Conservation (phyloP, 352 stramenopile species). For the Phytophthora colocasiae region DNA sequence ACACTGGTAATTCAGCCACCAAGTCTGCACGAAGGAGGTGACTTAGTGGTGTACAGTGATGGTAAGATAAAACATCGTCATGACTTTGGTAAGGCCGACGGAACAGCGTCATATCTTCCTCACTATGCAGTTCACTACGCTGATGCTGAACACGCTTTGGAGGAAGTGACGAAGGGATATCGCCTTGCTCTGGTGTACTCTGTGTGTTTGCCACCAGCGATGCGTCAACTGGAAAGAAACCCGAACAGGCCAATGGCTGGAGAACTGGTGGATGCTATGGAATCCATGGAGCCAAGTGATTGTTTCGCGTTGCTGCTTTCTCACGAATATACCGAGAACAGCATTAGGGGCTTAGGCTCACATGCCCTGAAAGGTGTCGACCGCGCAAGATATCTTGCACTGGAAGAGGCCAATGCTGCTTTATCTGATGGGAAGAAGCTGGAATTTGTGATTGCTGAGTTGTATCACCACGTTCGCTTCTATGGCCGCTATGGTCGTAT, state of each 20-base stretch:
- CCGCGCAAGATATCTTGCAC: not conserved
- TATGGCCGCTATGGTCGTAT: not conserved
- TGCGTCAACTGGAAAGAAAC: too few species aligned
- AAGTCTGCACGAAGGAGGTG: too few species aligned
- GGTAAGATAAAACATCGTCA: slow-evolving; percentile 14
- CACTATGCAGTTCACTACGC: not conserved
- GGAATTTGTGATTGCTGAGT: not conserved
- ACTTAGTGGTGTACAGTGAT: not conserved
- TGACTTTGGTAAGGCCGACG: slow-evolving; percentile 27
- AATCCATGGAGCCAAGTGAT: not conserved
- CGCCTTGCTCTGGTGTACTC: too few species aligned
- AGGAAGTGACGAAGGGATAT: too few species aligned
- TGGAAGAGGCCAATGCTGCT: slow-evolving; percentile 3
- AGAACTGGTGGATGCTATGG: not conserved
- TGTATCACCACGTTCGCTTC: not conserved
- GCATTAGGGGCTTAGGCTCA: slow-evolving; percentile 8
- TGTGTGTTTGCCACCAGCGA: too few species aligned
- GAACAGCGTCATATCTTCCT: slow-evolving; percentile 10
- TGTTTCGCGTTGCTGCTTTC: slow-evolving; percentile 16
- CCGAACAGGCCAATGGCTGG: not conserved
- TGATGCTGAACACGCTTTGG: too few species aligned
- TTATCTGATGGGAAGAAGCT: not conserved
- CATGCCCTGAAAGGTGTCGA: slow-evolving; percentile 26
- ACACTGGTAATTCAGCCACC: too few species aligned
- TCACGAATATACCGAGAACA: slow-evolving; percentile 25